Evolutionary conservation across 306 rosid genomes (phyloP).

Genomic region (Cotoneaster glaucophyllus): DNA sequence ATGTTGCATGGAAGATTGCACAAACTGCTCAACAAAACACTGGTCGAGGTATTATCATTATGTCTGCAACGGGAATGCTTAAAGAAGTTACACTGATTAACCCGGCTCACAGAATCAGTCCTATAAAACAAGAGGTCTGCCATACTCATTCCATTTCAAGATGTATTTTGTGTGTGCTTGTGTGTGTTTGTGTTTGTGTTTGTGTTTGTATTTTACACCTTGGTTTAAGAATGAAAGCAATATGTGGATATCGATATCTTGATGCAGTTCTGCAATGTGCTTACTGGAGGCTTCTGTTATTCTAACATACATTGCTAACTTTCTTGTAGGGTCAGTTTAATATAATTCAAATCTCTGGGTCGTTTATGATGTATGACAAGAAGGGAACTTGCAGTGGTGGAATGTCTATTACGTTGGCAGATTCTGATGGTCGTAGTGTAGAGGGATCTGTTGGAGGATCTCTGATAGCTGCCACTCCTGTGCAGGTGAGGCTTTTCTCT

Average conservation of each 20-base stretch:
- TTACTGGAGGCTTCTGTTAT: background rate
- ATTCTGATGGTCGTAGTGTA: constrained; percentile 66
- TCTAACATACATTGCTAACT: background rate
- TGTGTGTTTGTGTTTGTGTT: no score
- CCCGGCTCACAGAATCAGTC: constrained; percentile 64
- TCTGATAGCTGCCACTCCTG: constrained; percentile 72
- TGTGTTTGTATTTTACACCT: background rate
- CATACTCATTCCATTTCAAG: constrained; percentile 2
- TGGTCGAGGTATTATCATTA: constrained; percentile 68
- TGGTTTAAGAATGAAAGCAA: background rate
- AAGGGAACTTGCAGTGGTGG: constrained; percentile 80
- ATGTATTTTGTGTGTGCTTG: background rate
- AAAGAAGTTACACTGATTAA: constrained; percentile 73
- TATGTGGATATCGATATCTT: background rate
- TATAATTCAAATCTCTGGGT: constrained; percentile 69
- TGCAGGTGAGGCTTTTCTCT: constrained; percentile 43
- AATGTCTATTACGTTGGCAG: constrained; percentile 63
- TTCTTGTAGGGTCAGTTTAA: constrained; percentile 72
- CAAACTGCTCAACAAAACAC: constrained; percentile 62
- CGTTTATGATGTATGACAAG: constrained; percentile 65
- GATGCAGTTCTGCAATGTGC: background rate
- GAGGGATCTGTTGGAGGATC: constrained; percentile 79
- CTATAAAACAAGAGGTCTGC: constrained; percentile 68
- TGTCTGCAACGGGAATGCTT: constrained; percentile 71
- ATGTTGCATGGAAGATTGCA: constrained; percentile 64